Evolutionary conservation across 2,329 filamentous ascomycete species (phyloP).

Genomic region (Paecilomyces variotii): DNA sequence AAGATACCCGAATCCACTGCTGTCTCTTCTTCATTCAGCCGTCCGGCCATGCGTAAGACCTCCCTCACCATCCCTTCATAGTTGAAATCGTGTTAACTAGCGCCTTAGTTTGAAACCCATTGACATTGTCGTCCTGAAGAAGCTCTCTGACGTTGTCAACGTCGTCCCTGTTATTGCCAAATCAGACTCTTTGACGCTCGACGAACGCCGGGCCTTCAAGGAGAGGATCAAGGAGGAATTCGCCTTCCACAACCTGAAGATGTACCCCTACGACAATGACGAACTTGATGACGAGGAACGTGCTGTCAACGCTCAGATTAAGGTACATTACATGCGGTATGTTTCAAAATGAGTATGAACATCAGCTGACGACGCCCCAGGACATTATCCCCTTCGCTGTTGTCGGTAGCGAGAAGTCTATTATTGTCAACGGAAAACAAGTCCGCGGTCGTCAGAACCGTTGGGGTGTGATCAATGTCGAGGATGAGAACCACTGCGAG

Average conservation of each 20-base stretch:
- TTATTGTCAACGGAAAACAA: slow-evolving; percentile 94
- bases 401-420: slow-evolving; percentile 95
- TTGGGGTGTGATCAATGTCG: slow-evolving; percentile 99
- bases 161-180: slow-evolving; percentile 99
- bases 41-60: slow-evolving; percentile 71
- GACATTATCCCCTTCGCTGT: slow-evolving; percentile 94
- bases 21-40: slow-evolving; percentile 99
- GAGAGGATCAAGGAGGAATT: slow-evolving; percentile 99
- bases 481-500: slow-evolving; percentile 99
- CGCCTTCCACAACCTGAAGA: slow-evolving; percentile 98
- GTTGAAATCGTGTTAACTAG: slow-evolving; percentile 1
- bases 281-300: slow-evolving; percentile 97
- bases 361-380: slow-evolving; percentile 42
- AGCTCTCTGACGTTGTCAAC: slow-evolving; percentile 98
- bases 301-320: slow-evolving; percentile 88
- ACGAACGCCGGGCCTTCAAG: slow-evolving; percentile 96
- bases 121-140: slow-evolving; percentile 99
- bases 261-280: slow-evolving; percentile 99
- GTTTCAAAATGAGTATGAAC: slow-evolving; percentile 15
- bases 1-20: slow-evolving; percentile 98
- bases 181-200: slow-evolving; percentile 88
- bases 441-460: slow-evolving; percentile 97
- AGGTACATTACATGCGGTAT: slow-evolving; percentile 51
- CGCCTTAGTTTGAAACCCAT: slow-evolving; percentile 73
- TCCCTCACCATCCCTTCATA: background rate